Conservation (phyloP, 495 filamentous ascomycete species). For the Polyplosphaeria fusca region DNA sequence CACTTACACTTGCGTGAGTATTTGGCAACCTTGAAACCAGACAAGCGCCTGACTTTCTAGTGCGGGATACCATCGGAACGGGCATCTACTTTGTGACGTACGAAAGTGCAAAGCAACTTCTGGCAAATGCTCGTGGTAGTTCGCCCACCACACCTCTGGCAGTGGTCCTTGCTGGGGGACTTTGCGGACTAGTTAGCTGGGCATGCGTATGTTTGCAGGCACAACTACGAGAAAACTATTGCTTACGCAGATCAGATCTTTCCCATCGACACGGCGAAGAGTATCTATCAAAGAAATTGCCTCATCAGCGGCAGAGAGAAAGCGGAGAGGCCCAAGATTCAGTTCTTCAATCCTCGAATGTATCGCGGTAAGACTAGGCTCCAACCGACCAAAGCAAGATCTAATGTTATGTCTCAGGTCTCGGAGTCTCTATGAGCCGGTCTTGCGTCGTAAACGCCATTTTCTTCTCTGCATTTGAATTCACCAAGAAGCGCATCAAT, state of each 20-base stretch:
- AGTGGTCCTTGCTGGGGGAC: constrained; percentile 68
- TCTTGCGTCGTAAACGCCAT: constrained; percentile 71
- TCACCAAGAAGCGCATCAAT: constrained; percentile 69
- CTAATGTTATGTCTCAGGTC: too few species aligned
- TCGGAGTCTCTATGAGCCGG: constrained; percentile 75
- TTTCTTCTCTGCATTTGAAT: constrained; percentile 76
- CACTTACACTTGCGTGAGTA: constrained; percentile 71
- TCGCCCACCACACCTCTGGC: constrained; percentile 69
- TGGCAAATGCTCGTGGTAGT: constrained; percentile 68
- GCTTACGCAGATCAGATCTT: constrained; percentile 50
- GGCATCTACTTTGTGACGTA: constrained; percentile 90
- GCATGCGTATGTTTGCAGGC: constrained; percentile 58
- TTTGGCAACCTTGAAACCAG: not conserved
- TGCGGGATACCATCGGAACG: constrained; percentile 85
- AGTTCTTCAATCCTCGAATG: constrained; percentile 69
- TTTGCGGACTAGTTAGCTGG: constrained; percentile 81
- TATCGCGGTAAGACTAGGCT: constrained; percentile 59
- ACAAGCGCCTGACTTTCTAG: constrained; percentile 32
- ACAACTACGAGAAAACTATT: not conserved
- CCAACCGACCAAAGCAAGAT: too few species aligned
- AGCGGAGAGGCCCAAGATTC: constrained; percentile 61
- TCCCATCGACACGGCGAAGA: constrained; percentile 80
- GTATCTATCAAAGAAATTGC: constrained; percentile 76
- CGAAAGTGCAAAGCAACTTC: constrained; percentile 81
- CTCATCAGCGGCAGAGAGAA: constrained; percentile 63